Base-by-base conservation (phyloP, 2,329 filamentous ascomycete genomes). In the Ophiostoma sp. region DNA sequence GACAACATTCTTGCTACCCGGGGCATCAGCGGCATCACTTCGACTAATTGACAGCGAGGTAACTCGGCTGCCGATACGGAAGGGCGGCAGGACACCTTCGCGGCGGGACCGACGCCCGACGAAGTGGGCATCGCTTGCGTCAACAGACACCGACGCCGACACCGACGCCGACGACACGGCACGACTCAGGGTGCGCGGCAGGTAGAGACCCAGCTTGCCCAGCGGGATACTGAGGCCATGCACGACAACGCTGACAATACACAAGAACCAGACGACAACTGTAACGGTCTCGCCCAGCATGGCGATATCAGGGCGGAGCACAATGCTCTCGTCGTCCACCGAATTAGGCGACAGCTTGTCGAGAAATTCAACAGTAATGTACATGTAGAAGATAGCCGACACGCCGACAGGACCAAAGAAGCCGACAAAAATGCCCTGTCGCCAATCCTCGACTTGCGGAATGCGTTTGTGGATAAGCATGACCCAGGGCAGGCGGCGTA, bases 351-450 rank as follows among this genome's bases (percentile, higher is more conserved):
- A 83, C 27, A 87, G 76, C 1, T 71, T 80, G 39, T 78, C 80
- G 67, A 97, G 82, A 72, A 94, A 97, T 33, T 96, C 91, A 1
- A 91, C 79, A 57, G 86, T 89, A 72, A 97, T 83, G 76, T 93
- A 96, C 6, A 97, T 84, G 77, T 97, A 97, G 77, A 96, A 97
- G 27, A 97, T 86, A 0, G 93, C 94, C 20, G 91, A 97, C 1
- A 97, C 93, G 2, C 94, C 93, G 70, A 97, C 94, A 0, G 94
- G 94, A 0, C 94, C 94, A 74, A 97, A 97, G 81, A 96, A 97
- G 0, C 94, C 94, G 8, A 95, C 91, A 76, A 96, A 97, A 0
- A 91, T 80, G 1, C 93, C 93, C 74, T 96, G 93, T 4, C 86
- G 85, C 39, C 85, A 79, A 57, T 90, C 84, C 71, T 93, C 86